Evolutionary conservation across 495 filamentous ascomycete genomes (phyloP), one percentile per base, ranked within the genome.

Genomic region (Jackrogersella multiformis): DNA sequence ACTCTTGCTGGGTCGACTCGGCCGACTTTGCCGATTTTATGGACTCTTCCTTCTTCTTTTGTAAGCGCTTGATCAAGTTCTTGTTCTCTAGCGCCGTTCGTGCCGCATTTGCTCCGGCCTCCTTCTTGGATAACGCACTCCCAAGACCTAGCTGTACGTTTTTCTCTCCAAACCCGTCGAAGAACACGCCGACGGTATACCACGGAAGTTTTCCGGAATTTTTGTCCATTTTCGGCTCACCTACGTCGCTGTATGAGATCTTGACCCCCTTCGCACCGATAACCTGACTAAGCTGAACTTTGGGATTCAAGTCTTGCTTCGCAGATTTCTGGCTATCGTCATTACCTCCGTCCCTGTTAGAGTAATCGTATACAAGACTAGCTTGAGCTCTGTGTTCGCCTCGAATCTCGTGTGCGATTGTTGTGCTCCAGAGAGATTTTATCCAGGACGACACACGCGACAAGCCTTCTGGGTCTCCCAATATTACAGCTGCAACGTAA

Each of bases 401-500:
- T 26, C 71, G 69, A 28, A 87, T 81, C 26, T 86, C 77, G 12
- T 78, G 65, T 48, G 74, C 63, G 9, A 86, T 34, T 15, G 73
- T 72, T 32, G 69, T 75, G 13, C 80, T 80, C 92, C 92, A 97
- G 1, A 96, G 74, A 8, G 78, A 74, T 44, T 83, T 85, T 46
- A 97, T 73, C 92, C 92, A 97, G 21, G 81, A 65, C 54, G 88
- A 82, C 6, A 81, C 88, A 13, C 79, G 80, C 51, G 71, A 61
- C 49, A 90, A 83, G 5, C 92, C 92, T 39, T 85, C 69, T 0
- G 86, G 77, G 70, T 90, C 82, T 10, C 87, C 87, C 7, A 92
- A 76, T 42, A 96, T 83, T 21, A 92, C 73, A 10, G 90, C 93
- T 16, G 91, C 93, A 8, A 93, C 85, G 74, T 94, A 96, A 1